A percentile compares a stretch with the other conserved stretches of the same genome.
These are phyloP conservation scores for Pseudogymnoascus sp. DNA, from an alignment of 2,329 filamentous ascomycete genomes.

Conservation along the genomic window DNA sequence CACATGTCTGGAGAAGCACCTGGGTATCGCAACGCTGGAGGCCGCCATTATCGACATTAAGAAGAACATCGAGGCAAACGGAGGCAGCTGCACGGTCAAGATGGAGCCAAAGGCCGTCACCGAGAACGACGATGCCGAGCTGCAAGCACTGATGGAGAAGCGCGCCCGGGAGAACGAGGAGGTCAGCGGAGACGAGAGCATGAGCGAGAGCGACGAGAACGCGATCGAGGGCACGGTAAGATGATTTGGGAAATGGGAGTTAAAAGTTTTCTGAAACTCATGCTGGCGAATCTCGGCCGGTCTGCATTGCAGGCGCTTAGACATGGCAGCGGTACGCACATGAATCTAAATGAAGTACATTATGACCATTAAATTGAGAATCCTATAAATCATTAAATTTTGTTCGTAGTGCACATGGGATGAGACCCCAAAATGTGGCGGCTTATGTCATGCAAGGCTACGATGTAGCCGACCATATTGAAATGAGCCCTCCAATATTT, in stretches of 20 bases:
- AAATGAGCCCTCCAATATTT: slow-evolving; percentile 3
- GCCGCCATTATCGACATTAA: slow-evolving; percentile 85
- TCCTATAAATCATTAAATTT: not conserved
- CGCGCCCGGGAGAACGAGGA: slow-evolving; percentile 95
- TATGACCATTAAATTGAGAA: slow-evolving; percentile 11
- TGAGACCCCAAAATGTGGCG: not conserved
- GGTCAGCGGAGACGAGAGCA: slow-evolving; percentile 93
- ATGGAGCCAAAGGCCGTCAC: slow-evolving; percentile 99
- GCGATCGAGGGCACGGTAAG: slow-evolving; percentile 48
- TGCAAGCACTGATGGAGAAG: slow-evolving; percentile 99
- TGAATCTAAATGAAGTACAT: slow-evolving; percentile 10
- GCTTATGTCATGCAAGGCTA: slow-evolving; percentile 11
- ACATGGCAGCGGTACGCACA: slow-evolving; percentile 8
- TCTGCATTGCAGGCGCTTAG: slow-evolving; percentile 14
- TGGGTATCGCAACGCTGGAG: slow-evolving; percentile 77
- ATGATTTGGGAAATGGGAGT: slow-evolving; percentile 11
- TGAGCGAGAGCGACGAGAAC: slow-evolving; percentile 92
- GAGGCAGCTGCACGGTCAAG: slow-evolving; percentile 80
- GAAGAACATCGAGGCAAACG: slow-evolving; percentile 67
- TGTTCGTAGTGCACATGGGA: not conserved
- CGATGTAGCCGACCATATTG: slow-evolving; percentile 3
- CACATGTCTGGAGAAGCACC: slow-evolving; percentile 87
- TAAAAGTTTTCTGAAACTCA: slow-evolving; percentile 13
- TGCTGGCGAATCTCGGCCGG: slow-evolving; percentile 9
- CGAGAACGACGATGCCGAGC: slow-evolving; percentile 93